Evolutionary conservation across 2,329 filamentous ascomycete genomes (phyloP).

Genomic region (Trichoderma sp.): DNA sequence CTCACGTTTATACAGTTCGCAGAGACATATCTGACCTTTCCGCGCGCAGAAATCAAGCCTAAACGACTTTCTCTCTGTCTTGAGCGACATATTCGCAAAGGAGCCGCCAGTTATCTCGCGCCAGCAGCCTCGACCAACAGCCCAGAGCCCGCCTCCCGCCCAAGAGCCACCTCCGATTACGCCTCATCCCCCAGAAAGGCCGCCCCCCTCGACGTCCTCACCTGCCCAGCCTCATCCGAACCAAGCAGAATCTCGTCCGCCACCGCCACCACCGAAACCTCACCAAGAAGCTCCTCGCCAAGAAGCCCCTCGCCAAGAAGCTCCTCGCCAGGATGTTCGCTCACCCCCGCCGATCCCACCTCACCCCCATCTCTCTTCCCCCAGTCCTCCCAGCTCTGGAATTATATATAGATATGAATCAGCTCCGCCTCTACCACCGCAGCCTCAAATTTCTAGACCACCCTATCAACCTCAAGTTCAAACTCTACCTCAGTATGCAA

Average conservation of each 20-base stretch:
- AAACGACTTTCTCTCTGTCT: slow-evolving; percentile 74
- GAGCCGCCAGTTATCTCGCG: slow-evolving; percentile 87
- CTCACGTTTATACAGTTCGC: background rate
- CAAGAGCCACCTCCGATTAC: slow-evolving; percentile 64
- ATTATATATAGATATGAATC: slow-evolving; percentile 45
- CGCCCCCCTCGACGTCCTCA: slow-evolving; percentile 37
- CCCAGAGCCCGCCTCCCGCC: slow-evolving; percentile 25
- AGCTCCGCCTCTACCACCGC: slow-evolving; percentile 44
- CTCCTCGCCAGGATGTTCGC: slow-evolving; percentile 16
- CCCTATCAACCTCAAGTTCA: background rate
- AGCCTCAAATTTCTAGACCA: slow-evolving; percentile 20
- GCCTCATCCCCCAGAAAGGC: slow-evolving; percentile 65
- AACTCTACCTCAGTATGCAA: slow-evolving; percentile 1
- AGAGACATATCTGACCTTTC: slow-evolving; percentile 10
- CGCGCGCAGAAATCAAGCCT: slow-evolving; percentile 69
- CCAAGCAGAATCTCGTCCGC: slow-evolving; percentile 37
- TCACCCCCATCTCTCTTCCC: slow-evolving; percentile 26
- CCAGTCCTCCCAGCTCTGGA: slow-evolving; percentile 21
- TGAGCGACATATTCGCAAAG: slow-evolving; percentile 86
- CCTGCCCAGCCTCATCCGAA: slow-evolving; percentile 35
- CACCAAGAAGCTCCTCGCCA: slow-evolving; percentile 24
- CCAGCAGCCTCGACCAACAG: slow-evolving; percentile 49
- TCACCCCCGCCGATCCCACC: slow-evolving; percentile 28
- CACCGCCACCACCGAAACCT: slow-evolving; percentile 49
- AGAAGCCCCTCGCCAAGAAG: background rate